These are phyloP conservation scores for Moesziomyces sp. DNA, from an alignment of 1,284 basidiomycete species.

Conservation along the genomic window DNA sequence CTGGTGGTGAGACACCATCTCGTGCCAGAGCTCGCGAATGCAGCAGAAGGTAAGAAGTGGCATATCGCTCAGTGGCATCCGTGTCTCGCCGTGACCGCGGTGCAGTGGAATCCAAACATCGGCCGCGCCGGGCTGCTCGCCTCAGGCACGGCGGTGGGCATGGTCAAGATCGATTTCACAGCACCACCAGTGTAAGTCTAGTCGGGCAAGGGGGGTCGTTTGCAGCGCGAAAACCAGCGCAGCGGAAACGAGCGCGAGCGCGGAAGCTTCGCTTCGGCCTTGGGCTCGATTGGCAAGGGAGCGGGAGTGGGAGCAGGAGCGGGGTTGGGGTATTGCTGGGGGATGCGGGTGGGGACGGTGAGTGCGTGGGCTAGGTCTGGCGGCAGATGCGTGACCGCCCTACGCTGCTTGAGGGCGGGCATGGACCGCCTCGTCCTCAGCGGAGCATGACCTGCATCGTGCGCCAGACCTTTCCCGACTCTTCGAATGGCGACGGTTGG, in stretches of 20 bases:
- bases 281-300: neutral
- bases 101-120: slow-evolving; percentile 37
- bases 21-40: slow-evolving; percentile 9
- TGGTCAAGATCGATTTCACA: slow-evolving; percentile 34
- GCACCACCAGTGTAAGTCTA: slow-evolving; percentile 13
- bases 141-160: slow-evolving; percentile 13
- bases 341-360: neutral
- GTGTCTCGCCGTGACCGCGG: slow-evolving; percentile 19
- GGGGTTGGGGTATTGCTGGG: neutral
- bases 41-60: slow-evolving; percentile 16
- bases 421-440: neutral
- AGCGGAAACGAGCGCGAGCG: too few species aligned
- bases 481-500: slow-evolving; percentile 6
- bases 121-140: slow-evolving; percentile 15
- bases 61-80: slow-evolving; percentile 24
- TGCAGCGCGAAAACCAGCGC: too few species aligned
- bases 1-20: slow-evolving; percentile 11
- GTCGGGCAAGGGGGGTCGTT: neutral
- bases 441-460: neutral
- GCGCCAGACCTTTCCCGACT: slow-evolving; percentile 24
- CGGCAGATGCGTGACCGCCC: too few species aligned
- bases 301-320: neutral
- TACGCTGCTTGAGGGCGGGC: neutral
- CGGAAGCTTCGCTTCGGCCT: too few species aligned
- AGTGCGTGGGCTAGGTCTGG: neutral